Evolutionary conservation across 2,329 filamentous ascomycete genomes (phyloP), one percentile per base, ranked within the genome.

Genomic region (Fusarium transvaalense): DNA sequence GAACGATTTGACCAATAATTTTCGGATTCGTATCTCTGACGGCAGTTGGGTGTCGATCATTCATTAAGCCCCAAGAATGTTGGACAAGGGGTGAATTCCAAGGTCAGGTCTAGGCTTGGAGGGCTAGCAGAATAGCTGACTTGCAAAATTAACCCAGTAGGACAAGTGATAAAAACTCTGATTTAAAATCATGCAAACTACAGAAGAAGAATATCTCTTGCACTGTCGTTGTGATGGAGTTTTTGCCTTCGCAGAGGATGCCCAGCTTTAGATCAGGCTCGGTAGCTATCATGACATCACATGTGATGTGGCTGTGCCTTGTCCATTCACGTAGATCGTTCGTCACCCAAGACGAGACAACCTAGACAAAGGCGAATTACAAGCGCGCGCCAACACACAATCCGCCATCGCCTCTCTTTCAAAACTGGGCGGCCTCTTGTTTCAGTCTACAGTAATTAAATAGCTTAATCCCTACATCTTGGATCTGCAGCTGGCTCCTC

Each of bases 231-330:
- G 15, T 35, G 15, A 14, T 25, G 10, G 29, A n/a, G 19, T 17
- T 17, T 48, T 48, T 37, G n/a, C n/a, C 32, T 27, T 27, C 13
- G 10, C 14, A 19, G 12, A 45, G 29, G 48, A 25, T 35, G 23
- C 42, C 70, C 45, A 48, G 42, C 52, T 52, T 41, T 32, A 17
- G 12, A 15, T 38, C 48, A 29, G 68, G 39, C 43, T 55, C 29
- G 43, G 55, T 43, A 48, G 48, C 59, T 46, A 39, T 63, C 55
- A 74, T 78, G 76, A 78, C 76, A 78, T 78, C 75, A 78, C 66
- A 67, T 64, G 62, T 71, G 64, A 65, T 73, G 76, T 78, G 76
- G 76, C 76, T 74, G 75, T 77, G 76, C 72, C 48, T 65, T 31
- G 27, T 19, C 37, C 39, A 65, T 56, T 66, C 29, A 31, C 21